Evolutionary conservation across 139 green algal species (phyloP).

Genomic region (Chlorella vulgaris): DNA sequence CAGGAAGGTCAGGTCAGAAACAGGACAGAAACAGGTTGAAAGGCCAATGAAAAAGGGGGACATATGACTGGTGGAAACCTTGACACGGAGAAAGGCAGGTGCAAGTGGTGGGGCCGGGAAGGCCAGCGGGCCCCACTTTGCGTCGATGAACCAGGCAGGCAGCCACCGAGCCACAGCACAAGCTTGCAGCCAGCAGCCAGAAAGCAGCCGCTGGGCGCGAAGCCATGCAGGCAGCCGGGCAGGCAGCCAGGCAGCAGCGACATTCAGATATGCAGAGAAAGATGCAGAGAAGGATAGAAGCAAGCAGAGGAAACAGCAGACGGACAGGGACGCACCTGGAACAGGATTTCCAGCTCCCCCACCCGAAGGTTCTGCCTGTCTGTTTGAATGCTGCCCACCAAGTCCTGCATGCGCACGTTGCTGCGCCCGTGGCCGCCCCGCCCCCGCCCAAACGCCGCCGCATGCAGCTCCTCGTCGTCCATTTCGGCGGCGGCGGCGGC

Average conservation of each 20-base stretch:
- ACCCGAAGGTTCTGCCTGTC: conserved; percentile 61
- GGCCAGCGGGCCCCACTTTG: neutral
- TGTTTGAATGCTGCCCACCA: conserved; percentile 48
- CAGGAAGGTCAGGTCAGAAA: neutral
- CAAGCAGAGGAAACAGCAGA: neutral
- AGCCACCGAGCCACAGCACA: too few species aligned
- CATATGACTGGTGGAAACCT: neutral
- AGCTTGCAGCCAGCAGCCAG: neutral
- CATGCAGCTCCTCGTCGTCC: neutral
- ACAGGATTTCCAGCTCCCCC: conserved; percentile 65
- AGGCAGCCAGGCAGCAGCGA: too few species aligned
- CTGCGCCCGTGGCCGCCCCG: neutral
- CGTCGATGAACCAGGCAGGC: too few species aligned
- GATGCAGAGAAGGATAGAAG: too few species aligned
- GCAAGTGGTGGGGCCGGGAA: neutral
- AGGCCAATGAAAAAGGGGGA: neutral
- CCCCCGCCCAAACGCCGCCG: neutral
- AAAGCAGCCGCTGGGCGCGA: neutral
- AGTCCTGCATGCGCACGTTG: conserved; percentile 28
- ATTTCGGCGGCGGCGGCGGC: neutral
- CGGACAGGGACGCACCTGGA: conserved; percentile 27
- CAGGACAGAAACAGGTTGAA: neutral
- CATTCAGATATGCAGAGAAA: too few species aligned
- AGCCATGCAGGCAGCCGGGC: neutral
- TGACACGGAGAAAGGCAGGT: neutral